Conservation (phyloP, 805 yeast species). For the Zygosaccharomyces lentus region DNA sequence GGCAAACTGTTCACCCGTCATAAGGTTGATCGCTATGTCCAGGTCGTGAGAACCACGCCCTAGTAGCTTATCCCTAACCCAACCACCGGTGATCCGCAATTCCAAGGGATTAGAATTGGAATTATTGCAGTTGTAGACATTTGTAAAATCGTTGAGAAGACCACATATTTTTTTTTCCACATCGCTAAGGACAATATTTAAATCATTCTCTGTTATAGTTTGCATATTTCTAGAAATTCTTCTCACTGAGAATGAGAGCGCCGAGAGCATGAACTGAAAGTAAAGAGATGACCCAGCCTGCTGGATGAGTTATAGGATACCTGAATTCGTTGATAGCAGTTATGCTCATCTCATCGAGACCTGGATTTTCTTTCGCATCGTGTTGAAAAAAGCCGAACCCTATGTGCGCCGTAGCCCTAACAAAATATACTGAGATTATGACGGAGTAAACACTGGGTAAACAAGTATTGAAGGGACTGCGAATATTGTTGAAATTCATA, state of each 20-base stretch:
- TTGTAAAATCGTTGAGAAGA: slow-evolving; percentile 30
- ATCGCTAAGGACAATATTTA: slow-evolving; percentile 15
- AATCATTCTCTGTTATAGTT: slow-evolving; percentile 3
- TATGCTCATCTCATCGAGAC: neutral
- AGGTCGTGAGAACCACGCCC: slow-evolving; percentile 80
- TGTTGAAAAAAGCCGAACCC: neutral
- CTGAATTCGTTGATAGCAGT: neutral
- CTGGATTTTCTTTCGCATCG: neutral
- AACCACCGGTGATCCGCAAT: slow-evolving; percentile 88
- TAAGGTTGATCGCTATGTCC: slow-evolving; percentile 82
- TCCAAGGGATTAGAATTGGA: slow-evolving; percentile 18
- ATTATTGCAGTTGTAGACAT: slow-evolving; percentile 21
- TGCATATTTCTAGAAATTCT: slow-evolving; percentile 2
- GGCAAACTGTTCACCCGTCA: slow-evolving; percentile 87
- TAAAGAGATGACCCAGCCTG: neutral
- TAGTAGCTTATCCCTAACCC: slow-evolving; percentile 93
- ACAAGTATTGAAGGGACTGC: no score
- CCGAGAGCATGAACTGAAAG: slow-evolving; percentile 1
- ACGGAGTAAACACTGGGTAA: neutral
- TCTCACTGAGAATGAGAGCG: neutral
- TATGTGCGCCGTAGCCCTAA: neutral
- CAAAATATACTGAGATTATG: no score
- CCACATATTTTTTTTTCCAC: slow-evolving; percentile 28
- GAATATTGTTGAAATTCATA: no score
- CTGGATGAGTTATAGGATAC: neutral